Base-by-base conservation (phyloP, 139 green algal genomes). In the Pleodorina starrii region DNA sequence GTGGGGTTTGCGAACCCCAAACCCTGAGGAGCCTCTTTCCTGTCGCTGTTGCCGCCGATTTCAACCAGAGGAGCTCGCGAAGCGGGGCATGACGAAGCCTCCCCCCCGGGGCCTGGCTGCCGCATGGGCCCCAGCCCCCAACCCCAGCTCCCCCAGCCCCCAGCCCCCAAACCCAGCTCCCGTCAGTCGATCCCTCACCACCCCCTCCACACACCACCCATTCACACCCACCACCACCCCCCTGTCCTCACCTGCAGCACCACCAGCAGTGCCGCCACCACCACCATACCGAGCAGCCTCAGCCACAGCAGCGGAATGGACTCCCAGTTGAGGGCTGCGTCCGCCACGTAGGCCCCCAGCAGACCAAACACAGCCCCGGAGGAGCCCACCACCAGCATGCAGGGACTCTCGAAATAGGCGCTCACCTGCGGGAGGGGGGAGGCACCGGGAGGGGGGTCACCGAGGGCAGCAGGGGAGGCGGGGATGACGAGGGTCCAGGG, bases 311-410 rank as follows among this genome's bases (percentile, higher is more conserved):
- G 83, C 40, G 59, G 82, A 36, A 96, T 88, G 42, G 84, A 92
- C 74, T 93, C 88, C 71, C 91, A 96, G 91, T 96, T 96, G 54
- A 92, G 51, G 29, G 88, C 44, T 66, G 92, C 93, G 38, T 95
- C 92, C 21, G 90, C 90, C 1, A 25, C 5, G 74, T 90, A 90
- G 19, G 42, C 29, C 29, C 80, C 88, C 68, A 91, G 83, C 57
- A 92, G 76, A 32, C 89, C 89, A 50, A 92, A 92, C 42, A 92
- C 74, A 5, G 40, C 54, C 7, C 89, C 89, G 25, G 27, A 72
- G 57, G 73, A 42, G 54, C 89, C 89, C 54, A 91, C 72, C 72
- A 92, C 84, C 40, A 92, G 48, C 42, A 50, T 83, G 63, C 89
- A 92, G 43, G 50, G 40, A 6, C 19, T 38, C 84, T 92, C 89